Conservation (phyloP, 2,329 filamentous ascomycete genomes). For the Drechslerella dactyloides region DNA sequence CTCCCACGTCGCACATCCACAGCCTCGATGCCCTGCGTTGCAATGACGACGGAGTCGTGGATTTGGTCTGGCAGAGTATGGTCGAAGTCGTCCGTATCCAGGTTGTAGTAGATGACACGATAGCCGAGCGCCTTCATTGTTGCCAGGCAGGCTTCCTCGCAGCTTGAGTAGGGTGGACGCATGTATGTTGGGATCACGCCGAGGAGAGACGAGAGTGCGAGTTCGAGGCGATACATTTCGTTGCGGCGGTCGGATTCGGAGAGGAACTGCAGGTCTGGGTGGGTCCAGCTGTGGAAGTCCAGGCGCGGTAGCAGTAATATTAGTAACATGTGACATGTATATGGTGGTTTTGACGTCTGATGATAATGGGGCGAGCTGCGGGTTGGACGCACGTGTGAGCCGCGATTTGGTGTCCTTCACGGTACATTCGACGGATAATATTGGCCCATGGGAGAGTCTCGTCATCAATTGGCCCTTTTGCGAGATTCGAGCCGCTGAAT, state of each 20-base stretch:
- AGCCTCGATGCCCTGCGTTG: conserved; percentile 61
- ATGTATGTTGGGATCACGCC: conserved; percentile 62
- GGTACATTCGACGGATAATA: conserved; percentile 61
- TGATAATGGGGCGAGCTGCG: neutral
- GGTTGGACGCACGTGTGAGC: conserved; percentile 60
- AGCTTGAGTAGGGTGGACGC: conserved; percentile 62
- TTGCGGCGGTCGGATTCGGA: conserved; percentile 56
- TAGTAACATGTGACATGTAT: too few species aligned
- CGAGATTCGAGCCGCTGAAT: conserved; percentile 47
- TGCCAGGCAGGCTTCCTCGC: conserved; percentile 56
- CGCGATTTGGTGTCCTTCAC: conserved; percentile 64
- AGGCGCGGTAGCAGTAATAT: too few species aligned
- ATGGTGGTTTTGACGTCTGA: neutral
- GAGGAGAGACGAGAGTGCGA: conserved; percentile 61
- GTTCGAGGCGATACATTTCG: conserved; percentile 64
- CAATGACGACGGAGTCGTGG: conserved; percentile 64
- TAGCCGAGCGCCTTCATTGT: conserved; percentile 57
- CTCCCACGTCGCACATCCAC: conserved; percentile 56
- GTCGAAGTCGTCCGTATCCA: conserved; percentile 70
- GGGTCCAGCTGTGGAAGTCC: conserved; percentile 60
- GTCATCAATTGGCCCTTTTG: conserved; percentile 59
- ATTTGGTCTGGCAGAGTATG: conserved; percentile 62
- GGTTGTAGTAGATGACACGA: conserved; percentile 66
- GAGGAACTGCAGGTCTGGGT: conserved; percentile 59
- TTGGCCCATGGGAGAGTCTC: conserved; percentile 56